Percentiles rank a stretch among this genome's conserved stretches.
Conservation (phyloP, 2,329 filamentous ascomycete genomes). For the Aspergillus unguis region DNA sequence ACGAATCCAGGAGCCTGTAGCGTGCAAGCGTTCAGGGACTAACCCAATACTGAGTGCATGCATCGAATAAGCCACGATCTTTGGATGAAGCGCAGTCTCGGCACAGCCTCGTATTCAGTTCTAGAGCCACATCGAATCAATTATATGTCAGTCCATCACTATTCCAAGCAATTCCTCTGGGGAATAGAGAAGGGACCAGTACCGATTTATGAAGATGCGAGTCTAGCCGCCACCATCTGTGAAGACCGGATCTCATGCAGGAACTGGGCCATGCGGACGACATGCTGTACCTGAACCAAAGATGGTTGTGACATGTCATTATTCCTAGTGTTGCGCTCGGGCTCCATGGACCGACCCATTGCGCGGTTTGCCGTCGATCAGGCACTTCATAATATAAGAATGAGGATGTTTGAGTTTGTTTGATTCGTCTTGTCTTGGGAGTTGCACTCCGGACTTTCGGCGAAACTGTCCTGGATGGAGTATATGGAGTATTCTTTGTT, state of each 20-base stretch:
- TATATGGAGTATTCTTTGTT: too few species aligned
- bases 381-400: background rate
- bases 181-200: too few species aligned
- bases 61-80: background rate
- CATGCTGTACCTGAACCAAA: background rate
- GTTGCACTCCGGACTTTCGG: background rate
- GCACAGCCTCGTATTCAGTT: background rate
- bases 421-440: background rate
- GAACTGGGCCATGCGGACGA: background rate
- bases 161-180: too few species aligned
- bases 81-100: background rate
- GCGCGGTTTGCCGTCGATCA: background rate
- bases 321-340: background rate
- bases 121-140: background rate
- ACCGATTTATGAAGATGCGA: too few species aligned
- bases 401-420: background rate
- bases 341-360: background rate
- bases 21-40: background rate
- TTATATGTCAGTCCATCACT: background rate
- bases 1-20: background rate
- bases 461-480: background rate
- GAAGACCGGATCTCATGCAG: background rate
- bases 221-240: too few species aligned
- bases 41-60: background rate
- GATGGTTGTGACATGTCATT: constrained; percentile 1